Evolutionary conservation across 2,329 filamentous ascomycete genomes (phyloP), one percentile per base, ranked within the genome.

Genomic region (Spiromastix sp.): DNA sequence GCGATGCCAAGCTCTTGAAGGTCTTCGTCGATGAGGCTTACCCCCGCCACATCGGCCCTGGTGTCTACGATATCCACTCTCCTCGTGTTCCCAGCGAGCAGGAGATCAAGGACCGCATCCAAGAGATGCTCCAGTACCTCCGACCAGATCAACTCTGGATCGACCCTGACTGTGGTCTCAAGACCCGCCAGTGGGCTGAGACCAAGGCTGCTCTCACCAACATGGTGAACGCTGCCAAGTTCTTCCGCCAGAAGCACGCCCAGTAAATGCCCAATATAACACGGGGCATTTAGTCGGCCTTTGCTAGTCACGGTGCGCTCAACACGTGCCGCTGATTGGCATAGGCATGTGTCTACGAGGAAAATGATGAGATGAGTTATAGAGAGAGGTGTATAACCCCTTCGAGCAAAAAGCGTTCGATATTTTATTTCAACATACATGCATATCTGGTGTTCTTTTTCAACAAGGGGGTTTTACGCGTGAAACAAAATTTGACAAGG

Each of bases 61-160:
- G 89, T 81, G 91, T 98, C 67, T 98, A 96, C 66, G 91, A 98
- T 70, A 98, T 98, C 72, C 91, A 98, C 83, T 93, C 85, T 49
- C 91, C 91, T 50, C 89, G 91, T 83, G 78, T 98, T 42, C 91
- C 91, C 59, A 82, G 79, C 61, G 84, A 95, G 79, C 76, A 94
- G 71, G 91, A 98, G 79, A 94, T 98, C 75, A 89, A 85, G 78
- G 82, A 87, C 70, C 83, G 91, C 60, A 83, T 98, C 64, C 79
- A 84, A 63, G 91, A 98, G 81, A 96, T 96, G 91, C 79, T 98
- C 49, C 74, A 83, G 68, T 87, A 85, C 76, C 83, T 96, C 68
- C 89, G 86, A 76, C 87, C 87, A 41, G 86, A 95, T 59, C 91
- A 98, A 77, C 85, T 98, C 63, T 98, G 91, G 91, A 85, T 96